Percentiles rank a stretch among this genome's conserved stretches.
Conservation (phyloP, 768 basidiomycete species). For the Kwoniella sp. region DNA sequence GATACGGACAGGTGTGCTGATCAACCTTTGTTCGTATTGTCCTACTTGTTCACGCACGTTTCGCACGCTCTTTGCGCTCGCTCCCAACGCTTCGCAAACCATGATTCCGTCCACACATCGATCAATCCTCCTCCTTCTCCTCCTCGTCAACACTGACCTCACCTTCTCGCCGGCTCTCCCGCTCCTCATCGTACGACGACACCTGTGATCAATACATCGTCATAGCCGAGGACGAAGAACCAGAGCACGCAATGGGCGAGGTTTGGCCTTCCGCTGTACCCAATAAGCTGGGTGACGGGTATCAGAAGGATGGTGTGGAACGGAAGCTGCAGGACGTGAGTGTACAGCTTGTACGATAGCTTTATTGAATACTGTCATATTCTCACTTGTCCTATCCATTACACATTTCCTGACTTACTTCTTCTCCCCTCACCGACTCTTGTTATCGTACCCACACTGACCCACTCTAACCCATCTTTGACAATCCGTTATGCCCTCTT, state of each 20-base stretch:
- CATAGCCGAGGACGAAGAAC: slow-evolving; percentile 34
- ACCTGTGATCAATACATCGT: too few species aligned
- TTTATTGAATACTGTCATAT: not conserved
- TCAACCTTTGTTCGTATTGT: not conserved
- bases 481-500: too few species aligned
- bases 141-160: not conserved
- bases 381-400: not conserved
- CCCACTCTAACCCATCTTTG: too few species aligned
- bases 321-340: slow-evolving; percentile 20
- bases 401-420: not conserved
- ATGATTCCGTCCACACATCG: not conserved
- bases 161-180: not conserved
- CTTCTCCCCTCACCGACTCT: too few species aligned
- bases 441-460: too few species aligned
- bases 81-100: not conserved
- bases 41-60: too few species aligned
- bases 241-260: slow-evolving; percentile 33
- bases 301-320: slow-evolving; percentile 13
- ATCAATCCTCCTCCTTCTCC: not conserved
- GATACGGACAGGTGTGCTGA: not conserved
- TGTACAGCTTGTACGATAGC: not conserved
- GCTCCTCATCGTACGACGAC: not conserved
- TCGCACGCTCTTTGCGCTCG: not conserved
- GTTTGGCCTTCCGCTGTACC: slow-evolving; percentile 41
- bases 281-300: slow-evolving; percentile 37